phyloP scores from a whole-genome alignment of 2,329 filamentous ascomycete genomes.

The Xylariaceae sp. region DNA sequence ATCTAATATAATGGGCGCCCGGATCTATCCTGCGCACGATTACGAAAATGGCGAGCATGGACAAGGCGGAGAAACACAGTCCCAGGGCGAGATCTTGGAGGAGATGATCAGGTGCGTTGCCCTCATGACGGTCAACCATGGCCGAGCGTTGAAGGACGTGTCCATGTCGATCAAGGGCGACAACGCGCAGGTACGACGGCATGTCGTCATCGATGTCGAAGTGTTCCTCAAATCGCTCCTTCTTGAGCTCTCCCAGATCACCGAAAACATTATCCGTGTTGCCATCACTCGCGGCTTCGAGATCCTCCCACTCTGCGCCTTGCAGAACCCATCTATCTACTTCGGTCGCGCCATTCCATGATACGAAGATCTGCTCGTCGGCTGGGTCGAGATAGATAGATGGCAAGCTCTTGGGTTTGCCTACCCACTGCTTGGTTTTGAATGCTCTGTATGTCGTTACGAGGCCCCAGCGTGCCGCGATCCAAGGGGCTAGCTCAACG shows the following conservation, averaged over 20 bases:
- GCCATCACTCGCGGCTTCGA: no score
- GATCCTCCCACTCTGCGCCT: constrained; percentile 15
- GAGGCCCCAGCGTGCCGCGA: constrained; percentile 37
- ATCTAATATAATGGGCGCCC: no score
- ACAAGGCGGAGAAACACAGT: neutral
- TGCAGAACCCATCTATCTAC: constrained; percentile 24
- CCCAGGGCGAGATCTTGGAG: constrained; percentile 4
- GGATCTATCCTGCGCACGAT: constrained; percentile 8
- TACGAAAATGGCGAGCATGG: neutral
- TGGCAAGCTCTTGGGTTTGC: constrained; percentile 21
- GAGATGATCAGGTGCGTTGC: constrained; percentile 6
- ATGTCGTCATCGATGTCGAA: constrained; percentile 10
- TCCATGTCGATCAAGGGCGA: constrained; percentile 11
- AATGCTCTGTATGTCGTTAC: constrained; percentile 49
- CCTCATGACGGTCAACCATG: constrained; percentile 10
- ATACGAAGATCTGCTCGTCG: constrained; percentile 32
- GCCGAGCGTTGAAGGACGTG: constrained; percentile 11
- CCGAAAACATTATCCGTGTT: constrained; percentile 1
- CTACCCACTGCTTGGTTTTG: constrained; percentile 47
- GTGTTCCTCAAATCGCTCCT: constrained; percentile 13
- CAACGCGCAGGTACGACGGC: constrained; percentile 18
- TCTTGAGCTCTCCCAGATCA: constrained; percentile 7
- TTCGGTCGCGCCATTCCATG: constrained; percentile 46
- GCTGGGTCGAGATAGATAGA: constrained; percentile 10
- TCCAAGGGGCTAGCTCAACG: constrained; percentile 35